phyloP scores from a whole-genome alignment of 148 eudicot genomes.

The Tetragonia tetragonoides region DNA sequence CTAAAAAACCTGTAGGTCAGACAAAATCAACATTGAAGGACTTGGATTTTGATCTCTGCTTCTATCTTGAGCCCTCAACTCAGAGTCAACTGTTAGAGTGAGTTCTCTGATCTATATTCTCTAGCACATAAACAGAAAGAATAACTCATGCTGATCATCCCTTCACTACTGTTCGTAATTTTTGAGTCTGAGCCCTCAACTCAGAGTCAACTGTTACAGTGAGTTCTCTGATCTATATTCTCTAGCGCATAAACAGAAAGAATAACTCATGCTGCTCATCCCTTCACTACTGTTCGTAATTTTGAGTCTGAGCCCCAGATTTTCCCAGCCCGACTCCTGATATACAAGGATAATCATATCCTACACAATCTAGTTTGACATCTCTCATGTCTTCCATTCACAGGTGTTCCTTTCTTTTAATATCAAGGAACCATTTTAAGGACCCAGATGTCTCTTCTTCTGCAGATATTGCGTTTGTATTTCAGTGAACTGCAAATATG shows the following conservation, averaged over 20 bases:
- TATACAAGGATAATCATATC: too few species aligned
- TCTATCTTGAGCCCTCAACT: constrained; percentile 26
- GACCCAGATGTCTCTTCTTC: background rate
- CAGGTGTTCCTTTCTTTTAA: too few species aligned
- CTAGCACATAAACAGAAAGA: background rate
- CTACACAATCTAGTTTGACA: too few species aligned
- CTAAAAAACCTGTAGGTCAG: constrained; percentile 23
- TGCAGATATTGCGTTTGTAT: background rate
- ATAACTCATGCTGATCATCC: background rate
- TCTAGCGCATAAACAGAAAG: background rate
- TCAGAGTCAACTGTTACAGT: constrained; percentile 34
- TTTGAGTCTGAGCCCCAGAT: background rate
- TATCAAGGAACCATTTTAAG: too few species aligned
- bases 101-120: constrained; percentile 14
- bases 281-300: background rate
- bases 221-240: constrained; percentile 15
- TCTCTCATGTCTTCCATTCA: too few species aligned
- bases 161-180: background rate
- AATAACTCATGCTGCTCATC: background rate
- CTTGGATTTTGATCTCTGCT: constrained; percentile 41
- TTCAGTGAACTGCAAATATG: background rate
- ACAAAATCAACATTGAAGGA: constrained; percentile 34
- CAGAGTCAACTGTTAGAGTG: constrained; percentile 35
- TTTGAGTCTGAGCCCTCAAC: constrained; percentile 8
- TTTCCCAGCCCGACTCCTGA: too few species aligned